A percentile compares a stretch with the other conserved stretches of the same genome.
These are phyloP conservation scores for Fusarium siculi DNA, from an alignment of 2,329 filamentous ascomycete genomes.

Conservation along the genomic window DNA sequence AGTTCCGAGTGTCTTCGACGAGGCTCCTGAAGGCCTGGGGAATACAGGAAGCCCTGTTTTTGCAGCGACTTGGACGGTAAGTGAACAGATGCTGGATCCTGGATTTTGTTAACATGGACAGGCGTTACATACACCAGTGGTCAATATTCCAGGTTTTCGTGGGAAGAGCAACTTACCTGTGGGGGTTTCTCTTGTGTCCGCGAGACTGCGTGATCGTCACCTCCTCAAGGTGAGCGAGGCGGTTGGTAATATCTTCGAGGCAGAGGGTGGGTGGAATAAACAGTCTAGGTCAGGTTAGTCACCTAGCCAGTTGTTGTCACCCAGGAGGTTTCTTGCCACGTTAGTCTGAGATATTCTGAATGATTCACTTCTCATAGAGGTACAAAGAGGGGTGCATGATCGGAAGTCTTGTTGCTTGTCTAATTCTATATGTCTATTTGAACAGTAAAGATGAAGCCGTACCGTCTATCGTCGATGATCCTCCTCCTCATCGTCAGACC, in stretches of 20 bases:
- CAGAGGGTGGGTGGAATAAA: constrained; percentile 39
- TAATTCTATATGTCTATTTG: not conserved
- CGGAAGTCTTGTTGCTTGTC: not conserved
- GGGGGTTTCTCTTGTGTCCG: constrained; percentile 63
- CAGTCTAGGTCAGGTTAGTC: too few relatives aligned
- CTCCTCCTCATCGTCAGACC: constrained; percentile 29
- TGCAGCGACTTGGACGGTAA: constrained; percentile 63
- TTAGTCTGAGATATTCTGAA: not conserved
- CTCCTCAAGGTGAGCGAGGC: constrained; percentile 54
- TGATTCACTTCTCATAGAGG: rapidly evolving
- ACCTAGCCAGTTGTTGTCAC: rapidly evolving
- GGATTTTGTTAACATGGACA: not conserved
- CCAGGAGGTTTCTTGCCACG: not conserved
- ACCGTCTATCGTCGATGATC: not conserved
- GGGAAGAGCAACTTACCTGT: constrained; percentile 64
- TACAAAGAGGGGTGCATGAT: not conserved
- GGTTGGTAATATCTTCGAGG: constrained; percentile 49
- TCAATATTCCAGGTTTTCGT: constrained; percentile 72
- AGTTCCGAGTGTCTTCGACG: constrained; percentile 67
- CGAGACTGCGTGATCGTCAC: constrained; percentile 58
- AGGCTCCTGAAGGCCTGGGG: constrained; percentile 64
- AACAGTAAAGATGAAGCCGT: not conserved
- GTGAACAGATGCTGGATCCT: constrained; percentile 49
- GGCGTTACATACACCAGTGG: constrained; percentile 67
- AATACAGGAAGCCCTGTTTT: constrained; percentile 66